These are phyloP conservation scores for Hyaloperonospora brassicae DNA, from an alignment of 352 stramenopile species.

Conservation along the genomic window DNA sequence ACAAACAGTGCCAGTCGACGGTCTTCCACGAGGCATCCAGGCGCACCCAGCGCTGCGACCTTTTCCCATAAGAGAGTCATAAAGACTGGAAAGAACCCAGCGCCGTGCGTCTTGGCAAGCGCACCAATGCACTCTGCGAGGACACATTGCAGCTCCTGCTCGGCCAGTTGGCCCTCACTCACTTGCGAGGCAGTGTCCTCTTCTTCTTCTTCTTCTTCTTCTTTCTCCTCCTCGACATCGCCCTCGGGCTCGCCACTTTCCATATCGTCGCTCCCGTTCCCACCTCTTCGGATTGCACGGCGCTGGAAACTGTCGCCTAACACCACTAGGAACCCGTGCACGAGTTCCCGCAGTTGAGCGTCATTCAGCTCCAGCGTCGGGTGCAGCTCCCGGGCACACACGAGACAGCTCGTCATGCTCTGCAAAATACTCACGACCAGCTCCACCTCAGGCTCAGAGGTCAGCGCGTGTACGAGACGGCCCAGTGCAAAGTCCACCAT, in stretches of 20 bases:
- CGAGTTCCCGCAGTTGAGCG: slow-evolving; percentile 60
- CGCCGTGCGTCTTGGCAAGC: slow-evolving; percentile 61
- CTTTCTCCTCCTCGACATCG: slow-evolving; percentile 27
- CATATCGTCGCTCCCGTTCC: slow-evolving; percentile 21
- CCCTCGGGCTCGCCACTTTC: slow-evolving; percentile 26
- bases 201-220: slow-evolving; percentile 28
- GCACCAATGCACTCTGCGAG: slow-evolving; percentile 69
- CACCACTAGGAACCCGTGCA: slow-evolving; percentile 65
- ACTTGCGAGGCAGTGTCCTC: slow-evolving; percentile 39
- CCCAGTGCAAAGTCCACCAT: slow-evolving; percentile 81
- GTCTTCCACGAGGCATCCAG: slow-evolving; percentile 68
- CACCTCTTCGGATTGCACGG: slow-evolving; percentile 41
- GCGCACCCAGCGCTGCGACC: slow-evolving; percentile 49
- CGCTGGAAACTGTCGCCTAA: slow-evolving; percentile 78
- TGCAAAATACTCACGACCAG: slow-evolving; percentile 82
- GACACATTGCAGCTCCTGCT: slow-evolving; percentile 75
- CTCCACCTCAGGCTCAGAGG: slow-evolving; percentile 77
- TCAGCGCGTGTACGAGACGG: slow-evolving; percentile 65
- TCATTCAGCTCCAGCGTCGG: slow-evolving; percentile 53
- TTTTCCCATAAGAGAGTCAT: slow-evolving; percentile 71
- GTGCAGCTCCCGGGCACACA: slow-evolving; percentile 36
- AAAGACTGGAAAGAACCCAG: slow-evolving; percentile 70
- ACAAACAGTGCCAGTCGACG: slow-evolving; percentile 81
- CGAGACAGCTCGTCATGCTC: slow-evolving; percentile 69
- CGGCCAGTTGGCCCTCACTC: slow-evolving; percentile 35